Conservation (phyloP, 257 asterid species). For the Echium plantagineum region DNA sequence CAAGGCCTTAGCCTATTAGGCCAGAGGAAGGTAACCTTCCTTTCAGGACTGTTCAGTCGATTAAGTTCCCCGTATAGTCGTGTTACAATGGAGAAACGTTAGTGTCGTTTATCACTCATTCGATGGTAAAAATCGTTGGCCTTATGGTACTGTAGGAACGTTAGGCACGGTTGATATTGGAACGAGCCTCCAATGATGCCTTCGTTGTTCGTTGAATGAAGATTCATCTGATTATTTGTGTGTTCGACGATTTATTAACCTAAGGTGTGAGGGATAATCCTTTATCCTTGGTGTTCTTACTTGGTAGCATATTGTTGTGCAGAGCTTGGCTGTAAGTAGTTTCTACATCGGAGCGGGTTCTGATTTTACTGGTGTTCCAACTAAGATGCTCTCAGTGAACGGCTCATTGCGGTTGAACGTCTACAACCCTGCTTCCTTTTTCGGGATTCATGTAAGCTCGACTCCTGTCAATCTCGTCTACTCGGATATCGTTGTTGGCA, state of each 20-base stretch:
- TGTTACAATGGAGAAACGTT: too few relatives aligned
- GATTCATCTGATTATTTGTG: too few relatives aligned
- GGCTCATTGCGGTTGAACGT: conserved; percentile 63
- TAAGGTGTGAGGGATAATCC: neutral
- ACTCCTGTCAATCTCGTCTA: conserved; percentile 68
- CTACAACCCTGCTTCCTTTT: conserved; percentile 88
- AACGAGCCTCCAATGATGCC: neutral
- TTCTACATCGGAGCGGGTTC: conserved; percentile 64
- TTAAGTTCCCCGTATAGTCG: too few relatives aligned
- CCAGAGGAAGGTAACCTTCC: too few relatives aligned
- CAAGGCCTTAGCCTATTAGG: too few relatives aligned
- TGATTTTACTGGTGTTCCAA: conserved; percentile 74
- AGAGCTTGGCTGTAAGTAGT: conserved; percentile 70
- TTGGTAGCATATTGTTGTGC: conserved; percentile 14
- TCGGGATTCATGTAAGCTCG: conserved; percentile 71
- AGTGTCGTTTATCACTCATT: too few relatives aligned
- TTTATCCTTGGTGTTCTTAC: too few relatives aligned
- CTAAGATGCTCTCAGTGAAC: conserved; percentile 61
- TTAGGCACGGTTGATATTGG: neutral
- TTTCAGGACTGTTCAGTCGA: too few relatives aligned
- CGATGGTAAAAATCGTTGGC: too few relatives aligned
- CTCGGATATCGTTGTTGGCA: conserved; percentile 65
- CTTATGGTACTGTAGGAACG: neutral
- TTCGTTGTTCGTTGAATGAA: neutral
- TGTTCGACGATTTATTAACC: too few relatives aligned